Conservation (phyloP, 1,284 basidiomycete genomes). For the Cutaneotrichosporon spelunceum region DNA sequence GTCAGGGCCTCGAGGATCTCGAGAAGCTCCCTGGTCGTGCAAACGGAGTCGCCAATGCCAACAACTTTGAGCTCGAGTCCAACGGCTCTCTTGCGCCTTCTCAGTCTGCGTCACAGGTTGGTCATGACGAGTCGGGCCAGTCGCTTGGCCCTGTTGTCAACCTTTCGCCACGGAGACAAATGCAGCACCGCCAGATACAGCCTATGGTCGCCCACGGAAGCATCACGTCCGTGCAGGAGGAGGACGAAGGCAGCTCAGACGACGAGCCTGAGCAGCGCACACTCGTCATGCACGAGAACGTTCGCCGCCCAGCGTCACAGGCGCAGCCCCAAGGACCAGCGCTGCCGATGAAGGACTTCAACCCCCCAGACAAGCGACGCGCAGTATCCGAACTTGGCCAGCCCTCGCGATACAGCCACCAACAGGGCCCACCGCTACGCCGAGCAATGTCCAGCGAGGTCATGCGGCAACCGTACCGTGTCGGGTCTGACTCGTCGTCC, state of each 20-base stretch:
- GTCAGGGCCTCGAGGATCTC: conserved; percentile 46
- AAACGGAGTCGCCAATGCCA: conserved; percentile 30
- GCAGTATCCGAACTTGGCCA: conserved; percentile 44
- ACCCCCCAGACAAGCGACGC: conserved; percentile 26
- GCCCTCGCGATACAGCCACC: conserved; percentile 12
- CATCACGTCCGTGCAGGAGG: conserved; percentile 47
- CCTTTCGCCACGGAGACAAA: neutral
- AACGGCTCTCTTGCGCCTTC: conserved; percentile 53
- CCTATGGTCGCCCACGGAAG: conserved; percentile 30
- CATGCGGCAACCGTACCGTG: conserved; percentile 13
- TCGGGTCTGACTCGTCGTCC: conserved; percentile 39
- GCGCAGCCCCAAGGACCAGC: neutral
- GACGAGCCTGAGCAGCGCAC: conserved; percentile 34
- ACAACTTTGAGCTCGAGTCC: conserved; percentile 50
- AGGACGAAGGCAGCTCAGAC: conserved; percentile 45
- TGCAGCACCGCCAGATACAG: conserved; percentile 10
- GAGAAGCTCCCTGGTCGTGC: conserved; percentile 31
- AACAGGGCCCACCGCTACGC: conserved; percentile 23
- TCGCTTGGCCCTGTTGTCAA: neutral
- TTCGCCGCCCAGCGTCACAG: neutral
- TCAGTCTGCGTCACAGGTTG: conserved; percentile 51
- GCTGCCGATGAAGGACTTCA: neutral
- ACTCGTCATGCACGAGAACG: conserved; percentile 47
- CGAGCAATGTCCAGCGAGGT: conserved; percentile 43
- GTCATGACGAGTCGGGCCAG: conserved; percentile 34